Conservation (phyloP, 306 rosid genomes). For the Vicia villosa region DNA sequence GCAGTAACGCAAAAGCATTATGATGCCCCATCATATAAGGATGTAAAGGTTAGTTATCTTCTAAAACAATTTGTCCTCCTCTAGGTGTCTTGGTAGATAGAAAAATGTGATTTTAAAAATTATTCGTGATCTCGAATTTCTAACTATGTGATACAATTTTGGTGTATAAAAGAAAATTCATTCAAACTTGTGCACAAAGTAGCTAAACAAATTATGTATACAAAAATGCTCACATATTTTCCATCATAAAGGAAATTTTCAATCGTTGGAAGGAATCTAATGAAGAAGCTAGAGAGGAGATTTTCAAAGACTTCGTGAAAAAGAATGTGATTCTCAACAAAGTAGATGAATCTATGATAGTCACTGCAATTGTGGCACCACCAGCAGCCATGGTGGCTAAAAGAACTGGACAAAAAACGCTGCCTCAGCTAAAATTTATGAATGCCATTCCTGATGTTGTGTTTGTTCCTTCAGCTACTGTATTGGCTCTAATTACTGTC, state of each 20-base stretch:
- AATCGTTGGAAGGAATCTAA: neutral
- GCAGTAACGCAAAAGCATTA: slow-evolving; percentile 69
- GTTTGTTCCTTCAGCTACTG: slow-evolving; percentile 65
- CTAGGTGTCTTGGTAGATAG: no score
- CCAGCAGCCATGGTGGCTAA: slow-evolving; percentile 68
- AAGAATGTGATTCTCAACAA: slow-evolving; percentile 43
- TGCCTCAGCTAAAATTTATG: slow-evolving; percentile 57
- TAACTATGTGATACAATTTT: no score
- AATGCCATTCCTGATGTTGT: slow-evolving; percentile 65
- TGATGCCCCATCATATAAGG: slow-evolving; percentile 44
- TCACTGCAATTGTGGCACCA: slow-evolving; percentile 64
- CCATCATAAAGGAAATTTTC: slow-evolving; percentile 36
- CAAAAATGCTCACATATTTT: neutral
- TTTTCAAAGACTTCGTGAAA: slow-evolving; percentile 39
- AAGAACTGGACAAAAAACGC: slow-evolving; percentile 48
- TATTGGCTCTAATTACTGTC: slow-evolving; percentile 52
- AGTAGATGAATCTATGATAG: slow-evolving; percentile 46
- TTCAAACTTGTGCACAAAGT: no score
- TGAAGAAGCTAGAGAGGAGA: neutral
- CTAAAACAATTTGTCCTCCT: neutral
- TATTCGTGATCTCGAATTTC: no score
- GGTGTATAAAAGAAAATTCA: no score
- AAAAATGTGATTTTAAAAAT: no score
- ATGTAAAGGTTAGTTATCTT: slow-evolving; percentile 50
- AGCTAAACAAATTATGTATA: neutral